phyloP scores from a whole-genome alignment of 2,329 filamentous ascomycete genomes.

The Penicillium sp. region DNA sequence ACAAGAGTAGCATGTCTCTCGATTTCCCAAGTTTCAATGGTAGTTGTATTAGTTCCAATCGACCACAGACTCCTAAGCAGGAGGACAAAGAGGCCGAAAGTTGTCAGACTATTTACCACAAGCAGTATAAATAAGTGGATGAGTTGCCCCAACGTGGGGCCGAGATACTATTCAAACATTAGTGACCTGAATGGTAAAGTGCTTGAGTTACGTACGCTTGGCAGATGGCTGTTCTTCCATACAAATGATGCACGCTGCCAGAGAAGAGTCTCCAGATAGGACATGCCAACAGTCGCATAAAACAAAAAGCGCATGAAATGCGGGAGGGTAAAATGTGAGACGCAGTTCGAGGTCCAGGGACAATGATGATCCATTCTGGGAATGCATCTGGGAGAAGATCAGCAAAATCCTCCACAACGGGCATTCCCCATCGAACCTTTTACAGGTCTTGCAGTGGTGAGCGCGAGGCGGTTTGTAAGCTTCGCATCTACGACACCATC shows the following conservation, averaged over 20 bases:
- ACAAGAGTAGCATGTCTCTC: conserved; percentile 49
- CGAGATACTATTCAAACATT: conserved; percentile 52
- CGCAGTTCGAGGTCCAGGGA: conserved; percentile 65
- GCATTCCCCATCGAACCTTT: conserved; percentile 45
- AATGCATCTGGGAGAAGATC: conserved; percentile 50
- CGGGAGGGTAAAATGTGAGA: conserved; percentile 63
- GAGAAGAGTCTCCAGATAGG: conserved; percentile 56
- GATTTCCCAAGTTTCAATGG: conserved; percentile 64
- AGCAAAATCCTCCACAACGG: conserved; percentile 1
- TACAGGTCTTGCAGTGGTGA: conserved; percentile 64
- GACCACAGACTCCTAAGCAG: conserved; percentile 56
- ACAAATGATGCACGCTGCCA: conserved; percentile 52
- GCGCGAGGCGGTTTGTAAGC: conserved; percentile 60
- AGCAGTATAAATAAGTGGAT: conserved; percentile 55
- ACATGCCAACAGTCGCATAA: conserved; percentile 58
- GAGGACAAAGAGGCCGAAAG: conserved; percentile 56
- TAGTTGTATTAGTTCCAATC: conserved; percentile 58
- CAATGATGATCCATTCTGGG: conserved; percentile 68
- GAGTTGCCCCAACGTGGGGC: conserved; percentile 54
- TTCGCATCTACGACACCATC: conserved; percentile 63
- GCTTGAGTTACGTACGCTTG: conserved; percentile 49
- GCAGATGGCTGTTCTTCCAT: conserved; percentile 56
- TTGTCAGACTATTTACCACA: conserved; percentile 55
- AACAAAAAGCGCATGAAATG: conserved; percentile 64
- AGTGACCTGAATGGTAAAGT: neutral